Evolutionary conservation across 2,329 filamentous ascomycete genomes (phyloP).

Genomic region (Herpotrichia juniperi): DNA sequence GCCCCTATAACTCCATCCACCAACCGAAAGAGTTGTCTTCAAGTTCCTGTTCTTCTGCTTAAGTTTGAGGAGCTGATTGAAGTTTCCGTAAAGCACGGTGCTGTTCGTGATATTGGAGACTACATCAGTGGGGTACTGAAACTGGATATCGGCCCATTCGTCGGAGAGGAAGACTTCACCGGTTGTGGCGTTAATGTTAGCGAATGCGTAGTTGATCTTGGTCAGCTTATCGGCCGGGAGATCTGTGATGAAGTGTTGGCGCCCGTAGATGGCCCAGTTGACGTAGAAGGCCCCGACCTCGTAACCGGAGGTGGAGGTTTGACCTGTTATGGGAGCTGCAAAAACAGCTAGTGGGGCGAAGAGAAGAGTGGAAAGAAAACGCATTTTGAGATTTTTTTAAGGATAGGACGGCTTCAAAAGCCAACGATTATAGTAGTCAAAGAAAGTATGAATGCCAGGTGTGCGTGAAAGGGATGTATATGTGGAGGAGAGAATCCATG

Average conservation of each 20-base stretch:
- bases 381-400: not conserved
- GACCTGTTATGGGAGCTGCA: not conserved
- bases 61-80: conserved; percentile 77
- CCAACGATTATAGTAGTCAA: not conserved
- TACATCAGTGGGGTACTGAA: conserved; percentile 70
- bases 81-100: conserved; percentile 74
- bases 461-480: not conserved
- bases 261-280: conserved; percentile 73
- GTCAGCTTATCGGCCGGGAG: conserved; percentile 82
- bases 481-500: not conserved
- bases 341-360: not conserved
- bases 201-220: conserved; percentile 88
- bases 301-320: not conserved
- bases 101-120: conserved; percentile 70
- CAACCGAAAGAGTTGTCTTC: conserved; percentile 81
- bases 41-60: conserved; percentile 79
- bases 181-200: conserved; percentile 77
- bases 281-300: conserved; percentile 1
- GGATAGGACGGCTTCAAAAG: not conserved
- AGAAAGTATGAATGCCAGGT: not conserved
- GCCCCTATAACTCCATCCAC: conserved; percentile 76
- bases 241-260: conserved; percentile 82
- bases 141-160: conserved; percentile 53
- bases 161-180: conserved; percentile 65
- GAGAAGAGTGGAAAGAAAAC: not conserved